These are phyloP conservation scores for Emiliania huxleyi DNA, from an alignment of 78 protist species.

Conservation along the genomic window DNA sequence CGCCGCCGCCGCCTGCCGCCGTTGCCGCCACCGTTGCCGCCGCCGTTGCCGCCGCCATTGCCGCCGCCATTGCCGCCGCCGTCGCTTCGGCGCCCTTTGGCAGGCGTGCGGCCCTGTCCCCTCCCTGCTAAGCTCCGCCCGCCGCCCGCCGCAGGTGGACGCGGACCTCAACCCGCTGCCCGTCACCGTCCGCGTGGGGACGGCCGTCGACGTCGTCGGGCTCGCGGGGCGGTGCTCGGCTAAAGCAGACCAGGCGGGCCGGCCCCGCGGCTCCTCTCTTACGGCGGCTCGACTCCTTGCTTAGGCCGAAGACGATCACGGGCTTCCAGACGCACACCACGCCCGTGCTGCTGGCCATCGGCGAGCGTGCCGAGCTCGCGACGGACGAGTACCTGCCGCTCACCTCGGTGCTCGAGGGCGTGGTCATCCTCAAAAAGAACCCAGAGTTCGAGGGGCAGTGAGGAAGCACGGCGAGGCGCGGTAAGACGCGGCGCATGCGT, in stretches of 20 bases:
- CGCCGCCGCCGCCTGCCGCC: too few relatives aligned
- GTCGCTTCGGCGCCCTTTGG: too few relatives aligned
- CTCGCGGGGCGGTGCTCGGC: slow-evolving; percentile 47
- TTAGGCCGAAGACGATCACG: slow-evolving; percentile 97
- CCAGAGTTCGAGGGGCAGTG: neutral
- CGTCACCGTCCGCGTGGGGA: slow-evolving; percentile 74
- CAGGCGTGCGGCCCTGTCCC: too few relatives aligned
- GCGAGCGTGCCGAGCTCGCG: slow-evolving; percentile 96
- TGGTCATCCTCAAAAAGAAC: slow-evolving; percentile 73
- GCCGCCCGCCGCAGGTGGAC: slow-evolving; percentile 12
- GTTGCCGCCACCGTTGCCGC: too few relatives aligned
- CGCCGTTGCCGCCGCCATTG: too few relatives aligned
- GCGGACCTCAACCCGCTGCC: slow-evolving; percentile 72
- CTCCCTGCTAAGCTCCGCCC: too few relatives aligned
- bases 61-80: neutral
- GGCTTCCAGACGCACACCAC: slow-evolving; percentile 98
- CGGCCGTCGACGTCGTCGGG: slow-evolving; percentile 53
- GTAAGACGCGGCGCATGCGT: too few relatives aligned
- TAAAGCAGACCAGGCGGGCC: too few relatives aligned
- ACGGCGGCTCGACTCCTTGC: too few relatives aligned
- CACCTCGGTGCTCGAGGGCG: slow-evolving; percentile 81
- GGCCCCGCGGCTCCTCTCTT: too few relatives aligned
- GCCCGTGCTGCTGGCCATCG: slow-evolving; percentile 91
- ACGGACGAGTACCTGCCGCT: slow-evolving; percentile 87
- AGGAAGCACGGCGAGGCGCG: neutral